Evolutionary conservation across 306 rosid species (phyloP).

Genomic region (Herpetospermum pedunculosum): DNA sequence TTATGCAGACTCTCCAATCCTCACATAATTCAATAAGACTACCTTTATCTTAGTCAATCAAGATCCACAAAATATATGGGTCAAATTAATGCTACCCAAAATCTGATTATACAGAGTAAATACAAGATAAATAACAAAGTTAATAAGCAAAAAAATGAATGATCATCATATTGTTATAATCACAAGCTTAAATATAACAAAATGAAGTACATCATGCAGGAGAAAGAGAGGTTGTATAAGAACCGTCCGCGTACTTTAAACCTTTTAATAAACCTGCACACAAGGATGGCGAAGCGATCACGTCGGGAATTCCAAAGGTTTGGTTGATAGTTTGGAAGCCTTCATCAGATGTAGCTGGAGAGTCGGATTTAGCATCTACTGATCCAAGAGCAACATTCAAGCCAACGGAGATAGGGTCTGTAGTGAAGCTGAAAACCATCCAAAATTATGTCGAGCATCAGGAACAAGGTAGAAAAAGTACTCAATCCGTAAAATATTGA

Average conservation of each 20-base stretch:
- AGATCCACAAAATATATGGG: background rate
- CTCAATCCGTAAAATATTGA: no score
- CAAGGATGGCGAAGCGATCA: slow-evolving; percentile 25
- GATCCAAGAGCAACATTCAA: slow-evolving; percentile 66
- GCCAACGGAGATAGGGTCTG: slow-evolving; percentile 47
- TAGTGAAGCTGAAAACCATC: slow-evolving; percentile 42
- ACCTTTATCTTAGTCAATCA: background rate
- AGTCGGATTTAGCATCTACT: slow-evolving; percentile 28
- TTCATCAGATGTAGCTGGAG: slow-evolving; percentile 19
- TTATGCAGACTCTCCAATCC: background rate
- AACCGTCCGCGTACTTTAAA: slow-evolving; percentile 29
- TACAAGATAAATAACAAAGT: background rate
- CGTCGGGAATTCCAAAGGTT: slow-evolving; percentile 56
- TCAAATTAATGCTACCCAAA: background rate
- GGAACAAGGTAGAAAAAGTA: background rate
- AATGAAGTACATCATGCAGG: slow-evolving; percentile 11
- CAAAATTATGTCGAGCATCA: background rate
- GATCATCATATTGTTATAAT: background rate
- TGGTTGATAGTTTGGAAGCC: slow-evolving; percentile 14
- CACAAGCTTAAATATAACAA: background rate
- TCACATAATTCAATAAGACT: background rate
- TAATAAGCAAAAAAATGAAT: background rate
- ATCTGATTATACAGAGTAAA: background rate
- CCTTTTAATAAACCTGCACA: slow-evolving; percentile 23
- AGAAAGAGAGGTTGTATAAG: slow-evolving; percentile 31